Conservation (phyloP, 495 filamentous ascomycete species). For the Chaetomium tenue region DNA sequence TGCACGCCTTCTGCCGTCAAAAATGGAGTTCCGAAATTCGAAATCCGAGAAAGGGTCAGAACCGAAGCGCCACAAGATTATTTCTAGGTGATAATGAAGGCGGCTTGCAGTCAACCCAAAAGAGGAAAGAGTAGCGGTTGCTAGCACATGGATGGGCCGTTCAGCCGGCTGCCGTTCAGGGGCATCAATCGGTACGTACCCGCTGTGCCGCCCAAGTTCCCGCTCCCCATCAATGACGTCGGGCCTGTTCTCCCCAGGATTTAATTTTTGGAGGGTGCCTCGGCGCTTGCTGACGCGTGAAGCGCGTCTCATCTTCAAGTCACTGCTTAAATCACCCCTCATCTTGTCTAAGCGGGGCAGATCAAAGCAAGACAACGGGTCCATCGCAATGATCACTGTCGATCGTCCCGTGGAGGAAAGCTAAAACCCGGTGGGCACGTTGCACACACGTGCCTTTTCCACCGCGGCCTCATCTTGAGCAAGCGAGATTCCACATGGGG, state of each 20-base stretch:
- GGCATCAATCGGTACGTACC: background rate
- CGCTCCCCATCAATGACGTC: too few species aligned
- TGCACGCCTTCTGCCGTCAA: background rate
- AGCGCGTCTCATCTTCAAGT: background rate
- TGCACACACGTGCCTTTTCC: background rate
- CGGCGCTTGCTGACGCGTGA: background rate
- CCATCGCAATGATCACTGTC: background rate
- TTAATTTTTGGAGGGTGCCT: background rate
- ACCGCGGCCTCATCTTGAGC: background rate
- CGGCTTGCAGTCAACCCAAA: slow-evolving; percentile 10
- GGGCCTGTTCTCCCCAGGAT: background rate
- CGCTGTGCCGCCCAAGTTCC: too few species aligned
- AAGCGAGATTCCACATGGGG: background rate
- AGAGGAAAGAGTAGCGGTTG: slow-evolving; percentile 1
- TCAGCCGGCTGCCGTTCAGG: background rate
- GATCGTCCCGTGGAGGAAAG: background rate
- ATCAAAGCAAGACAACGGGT: background rate
- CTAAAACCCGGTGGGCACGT: background rate
- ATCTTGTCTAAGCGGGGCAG: background rate
- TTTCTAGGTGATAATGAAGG: background rate
- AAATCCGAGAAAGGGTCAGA: background rate
- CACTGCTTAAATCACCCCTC: background rate
- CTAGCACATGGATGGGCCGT: background rate
- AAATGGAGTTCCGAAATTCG: slow-evolving; percentile 1
- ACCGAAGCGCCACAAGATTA: slow-evolving; percentile 2